Conservation (phyloP, 495 filamentous ascomycete species). For the Trichocladium antarcticum region DNA sequence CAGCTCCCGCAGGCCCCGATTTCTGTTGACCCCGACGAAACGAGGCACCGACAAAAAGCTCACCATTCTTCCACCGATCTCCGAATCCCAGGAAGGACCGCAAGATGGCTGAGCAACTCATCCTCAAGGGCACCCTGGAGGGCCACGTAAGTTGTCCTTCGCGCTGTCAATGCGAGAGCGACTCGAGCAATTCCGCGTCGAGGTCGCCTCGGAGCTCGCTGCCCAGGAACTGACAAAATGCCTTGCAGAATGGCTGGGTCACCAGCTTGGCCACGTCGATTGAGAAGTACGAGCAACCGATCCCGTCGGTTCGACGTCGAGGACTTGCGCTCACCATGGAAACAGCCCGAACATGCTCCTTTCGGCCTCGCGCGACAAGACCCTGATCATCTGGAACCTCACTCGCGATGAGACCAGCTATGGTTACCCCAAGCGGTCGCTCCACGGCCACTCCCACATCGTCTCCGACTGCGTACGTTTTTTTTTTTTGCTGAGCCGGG, state of each 20-base stretch:
- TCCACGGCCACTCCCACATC: constrained; percentile 98
- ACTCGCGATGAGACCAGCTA: constrained; percentile 96
- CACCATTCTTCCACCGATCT: constrained; percentile 28
- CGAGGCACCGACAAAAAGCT: constrained; percentile 24
- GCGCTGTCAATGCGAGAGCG: constrained; percentile 3
- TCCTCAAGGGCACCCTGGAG: constrained; percentile 94
- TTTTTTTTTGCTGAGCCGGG: neutral
- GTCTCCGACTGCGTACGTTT: constrained; percentile 97
- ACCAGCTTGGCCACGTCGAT: constrained; percentile 91
- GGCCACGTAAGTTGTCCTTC: constrained; percentile 57
- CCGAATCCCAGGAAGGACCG: constrained; percentile 24
- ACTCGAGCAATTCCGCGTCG: neutral
- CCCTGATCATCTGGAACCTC: constrained; percentile 99
- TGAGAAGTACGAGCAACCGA: constrained; percentile 68
- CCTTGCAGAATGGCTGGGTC: constrained; percentile 53
- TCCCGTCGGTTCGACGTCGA: constrained; percentile 8
- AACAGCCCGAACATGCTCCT: constrained; percentile 98
- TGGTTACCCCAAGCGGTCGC: constrained; percentile 96
- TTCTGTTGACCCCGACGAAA: constrained; percentile 26
- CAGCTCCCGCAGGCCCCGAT: constrained; percentile 17
- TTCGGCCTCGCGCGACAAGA: constrained; percentile 93
- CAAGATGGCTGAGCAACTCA: constrained; percentile 88
- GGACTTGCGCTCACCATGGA: constrained; percentile 20
- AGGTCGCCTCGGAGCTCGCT: neutral
- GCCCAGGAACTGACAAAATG: constrained; percentile 7